phyloP scores from a whole-genome alignment of 2,329 filamentous ascomycete genomes.

The Paradendryphiella salina region DNA sequence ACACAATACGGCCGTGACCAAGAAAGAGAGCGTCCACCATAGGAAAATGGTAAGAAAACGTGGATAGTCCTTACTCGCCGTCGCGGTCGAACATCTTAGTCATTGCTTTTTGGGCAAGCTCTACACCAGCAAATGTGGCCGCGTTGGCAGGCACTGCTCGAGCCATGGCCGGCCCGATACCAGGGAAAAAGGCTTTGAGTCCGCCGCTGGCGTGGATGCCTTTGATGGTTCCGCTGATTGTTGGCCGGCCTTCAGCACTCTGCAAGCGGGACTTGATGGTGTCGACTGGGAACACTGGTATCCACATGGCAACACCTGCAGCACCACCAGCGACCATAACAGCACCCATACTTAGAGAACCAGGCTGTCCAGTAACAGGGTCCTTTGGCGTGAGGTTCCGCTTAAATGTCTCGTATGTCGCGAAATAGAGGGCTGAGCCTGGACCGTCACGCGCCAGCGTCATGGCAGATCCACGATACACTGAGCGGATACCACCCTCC shows the following conservation, averaged over 20 bases:
- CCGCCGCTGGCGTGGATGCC: constrained; percentile 84
- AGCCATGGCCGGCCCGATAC: constrained; percentile 88
- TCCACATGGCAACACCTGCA: constrained; percentile 98
- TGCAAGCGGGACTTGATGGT: constrained; percentile 94
- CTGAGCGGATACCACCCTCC: constrained; percentile 84
- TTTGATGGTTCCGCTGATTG: constrained; percentile 75
- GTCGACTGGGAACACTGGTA: constrained; percentile 95
- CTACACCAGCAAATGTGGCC: constrained; percentile 87
- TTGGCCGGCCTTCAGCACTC: constrained; percentile 83
- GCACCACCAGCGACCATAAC: constrained; percentile 85
- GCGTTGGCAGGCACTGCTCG: constrained; percentile 95
- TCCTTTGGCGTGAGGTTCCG: constrained; percentile 81
- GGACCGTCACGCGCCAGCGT: constrained; percentile 93
- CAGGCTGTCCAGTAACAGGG: constrained; percentile 68
- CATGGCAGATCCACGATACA: constrained; percentile 88
- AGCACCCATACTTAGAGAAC: constrained; percentile 78
- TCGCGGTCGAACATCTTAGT: constrained; percentile 66
- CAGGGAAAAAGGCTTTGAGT: constrained; percentile 92
- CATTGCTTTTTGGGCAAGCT: constrained; percentile 82
- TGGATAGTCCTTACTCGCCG: constrained; percentile 27
- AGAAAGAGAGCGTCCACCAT: constrained; percentile 9
- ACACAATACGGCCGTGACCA: constrained; percentile 11
- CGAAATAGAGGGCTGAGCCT: constrained; percentile 93
- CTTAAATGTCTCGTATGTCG: constrained; percentile 96
- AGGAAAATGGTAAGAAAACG: background rate